Conservation (phyloP, 2,329 filamentous ascomycete species). For the Xylaria digitata region DNA sequence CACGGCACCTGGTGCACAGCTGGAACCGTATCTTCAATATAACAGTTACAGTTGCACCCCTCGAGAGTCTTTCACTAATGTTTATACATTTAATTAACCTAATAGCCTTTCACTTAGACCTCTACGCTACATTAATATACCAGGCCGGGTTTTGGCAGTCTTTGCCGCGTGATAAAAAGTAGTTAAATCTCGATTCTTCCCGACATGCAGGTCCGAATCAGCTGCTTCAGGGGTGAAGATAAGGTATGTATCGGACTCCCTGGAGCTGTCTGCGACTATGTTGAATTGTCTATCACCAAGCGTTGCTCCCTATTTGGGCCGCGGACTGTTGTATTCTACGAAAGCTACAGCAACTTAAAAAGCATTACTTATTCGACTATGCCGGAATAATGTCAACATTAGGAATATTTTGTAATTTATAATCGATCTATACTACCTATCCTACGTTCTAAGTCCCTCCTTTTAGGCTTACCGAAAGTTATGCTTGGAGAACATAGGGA, state of each 20-base stretch:
- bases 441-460: constrained; percentile 30
- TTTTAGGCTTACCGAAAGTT: constrained; percentile 30
- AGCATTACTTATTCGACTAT: constrained; percentile 25
- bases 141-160: too few relatives aligned
- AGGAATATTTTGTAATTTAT: neutral
- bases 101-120: too few relatives aligned
- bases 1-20: too few relatives aligned
- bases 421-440: constrained; percentile 26
- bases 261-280: constrained; percentile 26
- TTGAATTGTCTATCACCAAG: constrained; percentile 14
- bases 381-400: neutral
- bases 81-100: too few relatives aligned
- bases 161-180: neutral
- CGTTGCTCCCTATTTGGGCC: too few relatives aligned
- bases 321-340: constrained; percentile 22
- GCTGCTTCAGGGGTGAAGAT: constrained; percentile 20
- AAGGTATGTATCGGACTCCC: constrained; percentile 35
- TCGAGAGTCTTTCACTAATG: too few relatives aligned
- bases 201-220: constrained; percentile 22
- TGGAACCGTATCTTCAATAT: too few relatives aligned
- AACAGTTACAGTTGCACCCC: too few relatives aligned
- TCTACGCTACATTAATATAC: too few relatives aligned
- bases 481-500: constrained; percentile 29
- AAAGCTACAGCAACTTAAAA: constrained; percentile 21
- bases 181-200: constrained; percentile 29